A percentile compares a stretch with the other conserved stretches of the same genome.
Evolutionary conservation across 768 basidiomycete species (phyloP).

Genomic region (Pleurotus eryngii): DNA sequence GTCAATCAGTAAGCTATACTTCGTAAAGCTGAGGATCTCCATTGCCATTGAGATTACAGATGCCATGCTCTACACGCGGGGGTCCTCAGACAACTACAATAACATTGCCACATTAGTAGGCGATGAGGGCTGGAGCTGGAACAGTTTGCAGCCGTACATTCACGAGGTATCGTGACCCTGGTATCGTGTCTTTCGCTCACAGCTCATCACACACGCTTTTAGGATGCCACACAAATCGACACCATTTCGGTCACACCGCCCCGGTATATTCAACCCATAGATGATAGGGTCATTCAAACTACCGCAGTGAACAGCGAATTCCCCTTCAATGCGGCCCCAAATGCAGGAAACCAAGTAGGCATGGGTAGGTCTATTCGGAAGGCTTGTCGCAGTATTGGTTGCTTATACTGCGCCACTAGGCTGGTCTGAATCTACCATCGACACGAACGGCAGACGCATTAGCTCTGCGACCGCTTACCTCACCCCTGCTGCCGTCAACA

Average conservation of each 20-base stretch:
- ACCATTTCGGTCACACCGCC: conserved; percentile 16
- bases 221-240: no score
- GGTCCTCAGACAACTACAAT: conserved; percentile 22
- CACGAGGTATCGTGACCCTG: conserved; percentile 14
- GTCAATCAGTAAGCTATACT: conserved; percentile 24
- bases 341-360: conserved; percentile 26
- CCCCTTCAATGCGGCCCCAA: conserved; percentile 30
- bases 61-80: conserved; percentile 22
- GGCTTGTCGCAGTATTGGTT: not conserved
- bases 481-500: conserved; percentile 17
- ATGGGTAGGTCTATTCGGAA: conserved; percentile 15
- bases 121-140: conserved; percentile 26
- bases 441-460: conserved; percentile 21
- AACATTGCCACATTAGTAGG: conserved; percentile 18
- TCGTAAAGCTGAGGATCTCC: not conserved
- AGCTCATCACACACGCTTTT: not conserved
- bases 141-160: conserved; percentile 18
- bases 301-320: conserved; percentile 22
- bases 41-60: conserved; percentile 15
- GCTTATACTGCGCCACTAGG: conserved; percentile 14
- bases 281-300: conserved; percentile 18
- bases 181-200: not conserved
- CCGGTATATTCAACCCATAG: conserved; percentile 15
- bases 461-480: conserved; percentile 29
- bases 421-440: conserved; percentile 25